phyloP scores from a whole-genome alignment of 2,329 filamentous ascomycete species.

The Fusarium sp. region DNA sequence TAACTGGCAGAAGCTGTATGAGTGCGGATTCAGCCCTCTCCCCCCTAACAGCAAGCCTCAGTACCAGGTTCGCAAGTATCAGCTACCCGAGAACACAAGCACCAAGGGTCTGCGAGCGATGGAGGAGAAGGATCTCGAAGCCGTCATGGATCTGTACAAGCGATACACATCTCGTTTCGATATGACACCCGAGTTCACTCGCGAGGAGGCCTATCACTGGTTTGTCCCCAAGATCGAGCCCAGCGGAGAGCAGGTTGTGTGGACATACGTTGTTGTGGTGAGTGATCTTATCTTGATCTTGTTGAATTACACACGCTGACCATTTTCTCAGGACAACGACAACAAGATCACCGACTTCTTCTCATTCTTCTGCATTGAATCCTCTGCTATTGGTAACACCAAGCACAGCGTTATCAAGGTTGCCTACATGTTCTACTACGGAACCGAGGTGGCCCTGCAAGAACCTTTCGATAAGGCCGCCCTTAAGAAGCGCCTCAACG shows the following conservation, averaged over 20 bases:
- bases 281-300: slow-evolving; percentile 11
- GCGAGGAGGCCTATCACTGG: slow-evolving; percentile 90
- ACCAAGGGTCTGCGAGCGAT: slow-evolving; percentile 84
- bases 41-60: slow-evolving; percentile 85
- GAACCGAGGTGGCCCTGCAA: slow-evolving; percentile 80
- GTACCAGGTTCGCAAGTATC: slow-evolving; percentile 88
- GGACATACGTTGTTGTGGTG: slow-evolving; percentile 91
- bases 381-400: slow-evolving; percentile 85
- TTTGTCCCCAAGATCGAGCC: slow-evolving; percentile 74
- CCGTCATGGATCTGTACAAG: slow-evolving; percentile 78
- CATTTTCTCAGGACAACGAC: slow-evolving; percentile 61
- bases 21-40: slow-evolving; percentile 92
- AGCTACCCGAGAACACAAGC: slow-evolving; percentile 78
- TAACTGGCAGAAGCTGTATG: slow-evolving; percentile 96
- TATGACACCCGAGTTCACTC: slow-evolving; percentile 83
- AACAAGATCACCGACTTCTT: slow-evolving; percentile 95
- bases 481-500: slow-evolving; percentile 84
- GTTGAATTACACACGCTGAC: neutral
- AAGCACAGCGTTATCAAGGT: slow-evolving; percentile 86
- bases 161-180: slow-evolving; percentile 85
- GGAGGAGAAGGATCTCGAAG: slow-evolving; percentile 81
- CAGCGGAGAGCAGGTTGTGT: slow-evolving; percentile 83
- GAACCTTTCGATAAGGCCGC: slow-evolving; percentile 65
- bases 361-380: slow-evolving; percentile 96
- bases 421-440: slow-evolving; percentile 98